phyloP scores from a whole-genome alignment of 768 basidiomycete genomes.

The Lentinula detonsa region DNA sequence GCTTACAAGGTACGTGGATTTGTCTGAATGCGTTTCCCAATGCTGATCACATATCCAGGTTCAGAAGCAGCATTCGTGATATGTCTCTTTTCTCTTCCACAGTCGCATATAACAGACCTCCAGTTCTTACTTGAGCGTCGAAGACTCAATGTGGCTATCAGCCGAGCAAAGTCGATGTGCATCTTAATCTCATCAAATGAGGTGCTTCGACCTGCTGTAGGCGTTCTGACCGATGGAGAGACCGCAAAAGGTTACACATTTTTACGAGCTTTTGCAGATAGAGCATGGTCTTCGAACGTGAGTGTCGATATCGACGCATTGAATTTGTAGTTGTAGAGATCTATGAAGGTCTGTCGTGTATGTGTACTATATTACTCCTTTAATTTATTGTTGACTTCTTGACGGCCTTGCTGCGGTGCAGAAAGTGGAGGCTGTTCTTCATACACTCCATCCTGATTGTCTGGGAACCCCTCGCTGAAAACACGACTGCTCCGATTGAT shows the following conservation, averaged over 20 bases:
- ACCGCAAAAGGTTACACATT: constrained; percentile 42
- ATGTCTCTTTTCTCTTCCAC: constrained; percentile 43
- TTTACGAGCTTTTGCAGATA: constrained; percentile 40
- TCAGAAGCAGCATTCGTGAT: constrained; percentile 51
- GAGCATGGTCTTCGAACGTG: constrained; percentile 39
- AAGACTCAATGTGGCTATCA: constrained; percentile 47
- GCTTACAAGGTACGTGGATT: constrained; percentile 35
- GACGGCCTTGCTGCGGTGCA: not conserved
- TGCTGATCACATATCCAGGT: constrained; percentile 20
- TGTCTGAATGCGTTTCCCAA: not conserved
- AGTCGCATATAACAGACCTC: constrained; percentile 27
- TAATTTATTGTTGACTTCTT: not conserved
- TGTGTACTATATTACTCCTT: not conserved
- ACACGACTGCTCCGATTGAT: not conserved
- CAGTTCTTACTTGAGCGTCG: constrained; percentile 41
- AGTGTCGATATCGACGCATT: constrained; percentile 27
- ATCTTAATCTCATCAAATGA: constrained; percentile 38
- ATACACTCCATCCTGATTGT: not conserved
- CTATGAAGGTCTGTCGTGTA: not conserved
- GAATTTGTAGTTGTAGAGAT: not conserved
- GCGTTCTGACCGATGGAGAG: constrained; percentile 35
- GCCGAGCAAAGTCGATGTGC: constrained; percentile 45
- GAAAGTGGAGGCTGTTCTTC: not conserved
- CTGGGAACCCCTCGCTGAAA: constrained; percentile 5
- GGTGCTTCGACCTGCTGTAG: constrained; percentile 39